Base-by-base conservation (phyloP, 75 land plant genomes). In the Pseudotsuga menziesii region DNA sequence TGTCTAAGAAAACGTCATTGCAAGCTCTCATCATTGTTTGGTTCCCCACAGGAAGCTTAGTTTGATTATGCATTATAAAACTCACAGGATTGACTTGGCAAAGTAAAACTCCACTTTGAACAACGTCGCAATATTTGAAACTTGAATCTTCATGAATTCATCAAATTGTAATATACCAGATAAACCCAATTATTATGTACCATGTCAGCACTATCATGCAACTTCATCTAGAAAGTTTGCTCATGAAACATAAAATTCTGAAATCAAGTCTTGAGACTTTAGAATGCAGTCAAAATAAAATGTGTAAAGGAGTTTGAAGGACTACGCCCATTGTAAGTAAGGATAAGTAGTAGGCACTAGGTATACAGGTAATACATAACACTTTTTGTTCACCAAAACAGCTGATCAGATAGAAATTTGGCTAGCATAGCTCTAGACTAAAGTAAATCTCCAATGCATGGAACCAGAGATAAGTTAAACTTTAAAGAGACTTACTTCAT, bases 401-500 rank as follows among this genome's bases (percentile, higher is more conserved):
- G 25, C 52, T 41, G 41, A 69, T 20, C 44, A 19, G 25, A n/a
- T 19, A 44, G 13, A 56, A 73, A 54, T 2, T 15, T 39, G 15
- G 27, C 26, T n/a, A 39, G 32, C 20, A 39, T 72, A 55, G 23
- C 16, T 8, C 20, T 54, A 15, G 5, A 73, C 15, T 23, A 25
- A 48, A 54, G 26, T 13, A 54, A 73, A 73, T 20, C 22, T 35
- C n/a, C 25, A 22, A 44, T 13, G 44, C 39, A 72, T 48, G 14
- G 54, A 4, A 72, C 27, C 56, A 73, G 16, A 52, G 6, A 19
- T 72, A 16, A 12, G 44, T 19, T 48, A n/a, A n/a, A n/a, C n/a
- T n/a, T n/a, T n/a, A 26, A 73, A 26, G 29, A 73, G 26, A 4
- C 83, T 55, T 83, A 82, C 86, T 72, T 75, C 16, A 78, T 52